Base-by-base conservation (phyloP, 305 asterid genomes). In the Fraxinus albicans region DNA sequence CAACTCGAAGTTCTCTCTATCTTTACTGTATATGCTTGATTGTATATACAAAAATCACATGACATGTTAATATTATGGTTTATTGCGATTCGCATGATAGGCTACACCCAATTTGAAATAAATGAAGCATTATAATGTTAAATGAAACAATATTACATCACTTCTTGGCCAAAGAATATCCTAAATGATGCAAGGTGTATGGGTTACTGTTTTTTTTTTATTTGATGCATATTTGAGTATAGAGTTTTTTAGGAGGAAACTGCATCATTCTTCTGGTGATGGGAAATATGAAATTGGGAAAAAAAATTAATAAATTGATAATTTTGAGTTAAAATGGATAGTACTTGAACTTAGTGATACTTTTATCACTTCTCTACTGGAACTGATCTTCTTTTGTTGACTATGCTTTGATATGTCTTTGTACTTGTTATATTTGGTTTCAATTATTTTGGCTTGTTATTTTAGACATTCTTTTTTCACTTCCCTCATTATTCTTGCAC, bases 351-450 rank as follows among this genome's bases (percentile, higher is more conserved):
- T 31, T 72, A 73, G 47, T 76, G 36, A 33, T 47, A 70, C 40
- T 76, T 81, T 69, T 75, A 34, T 12, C 55, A 35, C 63, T 36
- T 79, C 29, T 79, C 47, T 65, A 67, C 23, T 47, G 19, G 13
- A 40, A 58, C 82, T 42, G 44, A 6, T 85, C 70, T 21, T 38
- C 79, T 78, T 35, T 73, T 40, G 70, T 80, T 80, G 27, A 50
- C 13, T 73, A 76, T 78, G 77, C 29, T 77, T 74, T 23, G 31
- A 9, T 58, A 12, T 85, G 79, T 67, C 44, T 78, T 60, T 76
- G 79, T 38, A 53, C 79, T 77, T 38, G 58, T 38, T n/a, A 73
- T 50, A 53, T 78, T 82, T 47, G 36, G 83, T 44, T 83, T 77
- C 23, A 9, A 34, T 77, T 77, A 65, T 10, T 27, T 76, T 81